phyloP scores from a whole-genome alignment of 495 filamentous ascomycete genomes.

The Neurospora tetrasperma region DNA sequence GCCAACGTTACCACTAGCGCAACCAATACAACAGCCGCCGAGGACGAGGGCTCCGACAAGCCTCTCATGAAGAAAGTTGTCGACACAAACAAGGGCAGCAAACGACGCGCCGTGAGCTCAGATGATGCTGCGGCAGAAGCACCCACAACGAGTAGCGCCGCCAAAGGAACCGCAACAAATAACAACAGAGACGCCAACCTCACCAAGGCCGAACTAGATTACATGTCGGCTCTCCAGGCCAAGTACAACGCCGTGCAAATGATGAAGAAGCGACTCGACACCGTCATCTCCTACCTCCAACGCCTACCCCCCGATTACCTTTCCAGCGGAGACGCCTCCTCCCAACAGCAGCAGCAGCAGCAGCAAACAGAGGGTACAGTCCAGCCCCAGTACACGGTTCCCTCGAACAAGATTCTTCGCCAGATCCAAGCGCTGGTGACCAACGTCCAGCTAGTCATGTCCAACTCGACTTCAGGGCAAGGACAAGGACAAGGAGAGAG shows the following conservation, averaged over 20 bases:
- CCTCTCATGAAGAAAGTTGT: conserved; percentile 22
- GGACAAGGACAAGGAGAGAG: not conserved
- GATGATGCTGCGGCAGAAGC: conserved; percentile 23
- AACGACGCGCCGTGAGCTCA: conserved; percentile 32
- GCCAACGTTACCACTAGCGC: conserved; percentile 60
- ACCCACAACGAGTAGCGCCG: conserved; percentile 6
- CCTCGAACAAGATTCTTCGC: conserved; percentile 52
- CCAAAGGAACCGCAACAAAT: conserved; percentile 18
- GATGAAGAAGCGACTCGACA: conserved; percentile 71
- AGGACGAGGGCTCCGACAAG: conserved; percentile 23
- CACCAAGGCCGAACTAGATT: conserved; percentile 70
- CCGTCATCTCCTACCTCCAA: conserved; percentile 72
- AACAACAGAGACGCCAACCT: conserved; percentile 38
- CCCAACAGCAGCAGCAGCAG: not conserved
- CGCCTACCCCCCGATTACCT: conserved; percentile 57
- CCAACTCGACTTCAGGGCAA: conserved; percentile 10
- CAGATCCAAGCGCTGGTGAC: conserved; percentile 55
- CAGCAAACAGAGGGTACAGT: conserved; percentile 21
- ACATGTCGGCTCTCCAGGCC: conserved; percentile 57
- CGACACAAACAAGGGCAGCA: conserved; percentile 34
- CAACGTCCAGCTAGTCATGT: conserved; percentile 49
- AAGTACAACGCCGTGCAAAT: conserved; percentile 89
- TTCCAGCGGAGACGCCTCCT: conserved; percentile 25
- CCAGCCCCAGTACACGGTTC: conserved; percentile 40
- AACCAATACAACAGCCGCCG: conserved; percentile 2